A percentile compares a stretch with the other conserved stretches of the same genome.
These are phyloP conservation scores for Phaeotremella fagi DNA, from an alignment of 768 basidiomycete species.

Conservation along the genomic window DNA sequence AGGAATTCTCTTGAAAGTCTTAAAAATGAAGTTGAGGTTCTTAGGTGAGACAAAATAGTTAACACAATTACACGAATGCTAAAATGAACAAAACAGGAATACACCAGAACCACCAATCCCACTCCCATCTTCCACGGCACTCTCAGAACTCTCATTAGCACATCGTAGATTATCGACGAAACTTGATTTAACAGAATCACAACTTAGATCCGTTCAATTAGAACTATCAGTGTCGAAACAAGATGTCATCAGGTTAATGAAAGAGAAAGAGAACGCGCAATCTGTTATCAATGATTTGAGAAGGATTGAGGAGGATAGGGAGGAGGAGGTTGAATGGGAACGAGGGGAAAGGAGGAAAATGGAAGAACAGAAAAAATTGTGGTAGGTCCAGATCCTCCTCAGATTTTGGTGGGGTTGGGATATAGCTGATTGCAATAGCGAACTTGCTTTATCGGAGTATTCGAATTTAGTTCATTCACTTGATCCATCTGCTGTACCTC, in stretches of 20 bases:
- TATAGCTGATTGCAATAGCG: conserved; percentile 14
- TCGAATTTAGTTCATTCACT: conserved; percentile 30
- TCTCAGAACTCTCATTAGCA: conserved; percentile 45
- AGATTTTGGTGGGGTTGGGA: neutral
- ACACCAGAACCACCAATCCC: conserved; percentile 19
- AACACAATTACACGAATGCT: conserved; percentile 3
- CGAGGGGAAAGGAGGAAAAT: conserved; percentile 32
- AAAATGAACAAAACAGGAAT: conserved; percentile 2
- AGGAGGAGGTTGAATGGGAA: conserved; percentile 43
- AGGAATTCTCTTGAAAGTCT: neutral
- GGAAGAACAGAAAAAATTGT: conserved; percentile 43
- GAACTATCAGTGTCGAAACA: conserved; percentile 24
- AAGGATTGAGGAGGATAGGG: conserved; percentile 31
- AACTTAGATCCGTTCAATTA: conserved; percentile 14
- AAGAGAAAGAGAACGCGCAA: conserved; percentile 34
- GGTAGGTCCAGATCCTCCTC: too few relatives aligned
- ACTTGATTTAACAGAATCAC: conserved; percentile 39
- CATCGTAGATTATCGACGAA: conserved; percentile 46
- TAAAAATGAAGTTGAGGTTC: conserved; percentile 25
- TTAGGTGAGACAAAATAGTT: too few relatives aligned
- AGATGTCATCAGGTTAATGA: conserved; percentile 22
- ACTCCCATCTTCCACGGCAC: conserved; percentile 31
- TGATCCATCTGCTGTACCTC: conserved; percentile 30
- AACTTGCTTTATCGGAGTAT: conserved; percentile 43
- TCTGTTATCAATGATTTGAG: conserved; percentile 31